phyloP scores from a whole-genome alignment of 2,329 filamentous ascomycete genomes.

The Talaromyces albobiverticillius region DNA sequence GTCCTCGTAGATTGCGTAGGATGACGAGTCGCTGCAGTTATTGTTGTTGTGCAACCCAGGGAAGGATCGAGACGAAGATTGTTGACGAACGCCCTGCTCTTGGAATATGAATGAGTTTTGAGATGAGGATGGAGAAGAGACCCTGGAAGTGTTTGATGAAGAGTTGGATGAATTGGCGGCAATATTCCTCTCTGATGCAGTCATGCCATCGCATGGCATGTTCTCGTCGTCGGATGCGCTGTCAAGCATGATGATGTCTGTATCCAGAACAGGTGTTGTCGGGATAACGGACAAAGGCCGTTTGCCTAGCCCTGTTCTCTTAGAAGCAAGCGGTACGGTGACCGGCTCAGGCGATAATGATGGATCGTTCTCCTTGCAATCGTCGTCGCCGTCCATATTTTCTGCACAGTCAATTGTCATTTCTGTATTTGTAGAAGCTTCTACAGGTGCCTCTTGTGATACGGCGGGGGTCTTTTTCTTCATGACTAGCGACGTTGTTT shows the following conservation, averaged over 20 bases:
- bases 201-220: slow-evolving; percentile 26
- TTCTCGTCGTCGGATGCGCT: slow-evolving; percentile 24
- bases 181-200: slow-evolving; percentile 41
- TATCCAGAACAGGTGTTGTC: slow-evolving; percentile 26
- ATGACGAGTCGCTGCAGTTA: background rate
- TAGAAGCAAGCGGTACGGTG: slow-evolving; percentile 32
- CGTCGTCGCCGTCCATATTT: slow-evolving; percentile 32
- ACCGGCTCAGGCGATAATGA: slow-evolving; percentile 38
- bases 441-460: no score
- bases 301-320: slow-evolving; percentile 38
- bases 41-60: background rate
- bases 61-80: background rate
- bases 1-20: slow-evolving; percentile 29
- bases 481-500: slow-evolving; percentile 26
- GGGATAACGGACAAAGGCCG: slow-evolving; percentile 43
- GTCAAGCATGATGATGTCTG: slow-evolving; percentile 27
- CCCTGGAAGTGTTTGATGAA: background rate
- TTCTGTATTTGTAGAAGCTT: slow-evolving; percentile 9
- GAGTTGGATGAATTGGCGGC: slow-evolving; percentile 22
- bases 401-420: slow-evolving; percentile 19
- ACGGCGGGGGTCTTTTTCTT: slow-evolving; percentile 23
- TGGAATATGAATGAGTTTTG: slow-evolving; percentile 34
- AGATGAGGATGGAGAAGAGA: slow-evolving; percentile 19
- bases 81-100: background rate
- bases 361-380: slow-evolving; percentile 51